Conservation (phyloP, 441 rosid species). For the Erysimum cheiri region DNA sequence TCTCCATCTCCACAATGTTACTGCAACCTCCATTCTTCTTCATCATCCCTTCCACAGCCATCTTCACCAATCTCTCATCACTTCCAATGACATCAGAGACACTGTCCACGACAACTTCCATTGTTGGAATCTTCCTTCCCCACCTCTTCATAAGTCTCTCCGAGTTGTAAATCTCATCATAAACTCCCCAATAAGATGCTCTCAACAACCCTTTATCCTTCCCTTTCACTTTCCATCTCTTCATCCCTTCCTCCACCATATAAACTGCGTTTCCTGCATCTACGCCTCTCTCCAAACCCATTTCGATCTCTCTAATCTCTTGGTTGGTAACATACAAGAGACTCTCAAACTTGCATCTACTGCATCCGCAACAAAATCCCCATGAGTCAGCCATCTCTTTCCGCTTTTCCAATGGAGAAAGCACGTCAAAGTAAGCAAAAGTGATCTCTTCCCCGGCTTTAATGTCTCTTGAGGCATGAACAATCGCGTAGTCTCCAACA, state of each 20-base stretch:
- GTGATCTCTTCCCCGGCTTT: constrained; percentile 87
- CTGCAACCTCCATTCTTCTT: constrained; percentile 42
- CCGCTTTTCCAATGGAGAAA: constrained; percentile 58
- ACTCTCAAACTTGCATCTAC: constrained; percentile 76
- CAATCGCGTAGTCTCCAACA: constrained; percentile 67
- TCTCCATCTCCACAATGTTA: constrained; percentile 59
- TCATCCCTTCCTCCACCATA: constrained; percentile 77
- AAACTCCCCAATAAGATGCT: constrained; percentile 80
- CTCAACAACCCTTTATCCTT: constrained; percentile 76
- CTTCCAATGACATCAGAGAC: constrained; percentile 67
- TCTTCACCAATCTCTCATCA: constrained; percentile 70
- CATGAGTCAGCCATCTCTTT: constrained; percentile 67
- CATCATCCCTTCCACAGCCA: constrained; percentile 52
- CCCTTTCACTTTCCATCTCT: constrained; percentile 71
- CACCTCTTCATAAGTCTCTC: constrained; percentile 65
- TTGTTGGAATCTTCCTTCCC: constrained; percentile 70
- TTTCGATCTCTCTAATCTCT: constrained; percentile 62
- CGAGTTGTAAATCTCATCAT: constrained; percentile 58
- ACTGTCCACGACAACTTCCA: constrained; percentile 68
- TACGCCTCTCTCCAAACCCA: constrained; percentile 64
- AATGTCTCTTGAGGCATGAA: constrained; percentile 80
- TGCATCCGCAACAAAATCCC: constrained; percentile 80
- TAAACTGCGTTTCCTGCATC: constrained; percentile 61
- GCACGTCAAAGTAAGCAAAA: constrained; percentile 72
- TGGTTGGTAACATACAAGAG: constrained; percentile 47